phyloP scores from a whole-genome alignment of 208 protist genomes.

The Tritrichomonas foetus region DNA sequence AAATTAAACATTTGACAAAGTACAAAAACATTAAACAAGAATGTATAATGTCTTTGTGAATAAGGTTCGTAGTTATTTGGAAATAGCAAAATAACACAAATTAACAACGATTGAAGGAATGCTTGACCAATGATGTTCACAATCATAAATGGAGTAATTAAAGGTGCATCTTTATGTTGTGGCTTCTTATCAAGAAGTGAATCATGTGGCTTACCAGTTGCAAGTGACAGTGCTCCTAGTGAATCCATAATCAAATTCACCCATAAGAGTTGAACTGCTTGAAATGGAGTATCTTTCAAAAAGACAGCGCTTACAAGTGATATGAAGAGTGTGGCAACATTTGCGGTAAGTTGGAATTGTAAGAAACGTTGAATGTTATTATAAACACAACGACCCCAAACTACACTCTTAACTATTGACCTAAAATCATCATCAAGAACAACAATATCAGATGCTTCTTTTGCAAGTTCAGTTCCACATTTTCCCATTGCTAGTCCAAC shows the following conservation, averaged over 20 bases:
- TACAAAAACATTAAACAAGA: conserved; percentile 36
- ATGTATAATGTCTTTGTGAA: not conserved
- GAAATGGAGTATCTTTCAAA: conserved; percentile 7
- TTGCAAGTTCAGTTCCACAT: conserved; percentile 62
- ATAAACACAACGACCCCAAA: conserved; percentile 93
- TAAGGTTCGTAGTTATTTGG: not conserved
- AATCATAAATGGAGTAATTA: not conserved
- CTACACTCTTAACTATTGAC: conserved; percentile 72
- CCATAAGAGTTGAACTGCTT: conserved; percentile 52
- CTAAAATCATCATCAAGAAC: conserved; percentile 79
- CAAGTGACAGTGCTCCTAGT: conserved; percentile 41
- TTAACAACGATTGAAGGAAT: not conserved
- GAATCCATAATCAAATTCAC: conserved; percentile 49
- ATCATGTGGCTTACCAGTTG: conserved; percentile 37
- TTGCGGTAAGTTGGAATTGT: conserved; percentile 72
- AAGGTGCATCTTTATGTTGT: conserved; percentile 41
- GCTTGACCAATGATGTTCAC: not conserved
- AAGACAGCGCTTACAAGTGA: not conserved
- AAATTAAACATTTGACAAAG: not conserved
- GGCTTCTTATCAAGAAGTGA: conserved; percentile 42
- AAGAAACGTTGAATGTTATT: conserved; percentile 93
- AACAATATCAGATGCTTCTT: conserved; percentile 59
- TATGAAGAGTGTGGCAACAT: conserved; percentile 2
- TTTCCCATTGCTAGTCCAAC: conserved; percentile 79
- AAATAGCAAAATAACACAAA: not conserved